Evolutionary conservation across 306 rosid genomes (phyloP), one percentile per base, ranked within the genome.

Genomic region (Vigna unguiculata): DNA sequence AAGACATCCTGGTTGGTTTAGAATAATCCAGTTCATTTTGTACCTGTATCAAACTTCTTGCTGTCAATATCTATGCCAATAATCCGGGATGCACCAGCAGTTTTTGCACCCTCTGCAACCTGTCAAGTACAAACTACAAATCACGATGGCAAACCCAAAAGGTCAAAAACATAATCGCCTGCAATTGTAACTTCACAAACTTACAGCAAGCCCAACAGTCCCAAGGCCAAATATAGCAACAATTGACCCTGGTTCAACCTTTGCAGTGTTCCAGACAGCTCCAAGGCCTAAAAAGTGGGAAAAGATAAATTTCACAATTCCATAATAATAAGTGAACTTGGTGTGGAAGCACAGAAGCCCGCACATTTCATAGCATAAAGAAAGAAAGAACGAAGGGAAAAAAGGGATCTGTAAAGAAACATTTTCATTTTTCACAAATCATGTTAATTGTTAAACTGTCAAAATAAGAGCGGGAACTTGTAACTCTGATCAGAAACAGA

Each of bases 201-300:
- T 84, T 89, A 93, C 97, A 11, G 98, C 98, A 61, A 93, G 97
- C 55, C 98, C 98, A 63, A 93, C 96, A 77, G 92, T 91, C 77
- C 98, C 97, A 70, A 93, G 96, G 76, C 98, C 98, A 81, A 93
- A 93, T 60, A 93, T 74, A 82, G 97, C 98, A 78, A 93, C 97
- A 40, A 45, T 93, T 68, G 98, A 90, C 55, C 96, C 97, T 5
- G 96, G 62, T 66, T 93, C 98, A 40, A 93, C 98, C 80, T 93
- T 93, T 70, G 98, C 98, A 21, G 98, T 91, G 92, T 93, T 93
- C 98, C 98, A 93, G 78, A 93, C 98, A 78, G 98, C 98, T 77
- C 97, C 97, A 80, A 94, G 96, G 66, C 96, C 98, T 91, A 68
- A 36, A 74, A 60, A 3, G 4, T 52, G 7, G 46, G 17, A n/a